Conservation (phyloP, 108 stramenopile genomes). For the Fragilariopsis cylindrus region DNA sequence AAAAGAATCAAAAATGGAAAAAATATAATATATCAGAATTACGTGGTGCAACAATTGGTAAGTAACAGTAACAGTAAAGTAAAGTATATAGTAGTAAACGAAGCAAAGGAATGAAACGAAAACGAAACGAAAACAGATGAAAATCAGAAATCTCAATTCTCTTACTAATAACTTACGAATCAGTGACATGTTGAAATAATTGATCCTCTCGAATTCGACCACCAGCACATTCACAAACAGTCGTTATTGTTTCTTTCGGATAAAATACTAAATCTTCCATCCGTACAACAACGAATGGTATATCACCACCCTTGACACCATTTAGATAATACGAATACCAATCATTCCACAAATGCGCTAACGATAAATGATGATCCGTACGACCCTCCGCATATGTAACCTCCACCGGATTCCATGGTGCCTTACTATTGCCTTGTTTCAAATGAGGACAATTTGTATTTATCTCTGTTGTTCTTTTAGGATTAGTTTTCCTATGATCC, state of each 20-base stretch:
- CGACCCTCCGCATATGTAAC: slow-evolving; percentile 55
- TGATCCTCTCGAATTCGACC: slow-evolving; percentile 60
- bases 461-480: neutral
- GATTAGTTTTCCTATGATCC: slow-evolving; percentile 28
- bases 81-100: too few species aligned
- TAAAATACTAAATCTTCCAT: slow-evolving; percentile 71
- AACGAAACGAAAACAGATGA: too few species aligned
- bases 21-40: too few species aligned
- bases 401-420: slow-evolving; percentile 61
- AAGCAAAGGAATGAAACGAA: too few species aligned
- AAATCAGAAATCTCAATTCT: too few species aligned
- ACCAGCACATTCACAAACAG: slow-evolving; percentile 79
- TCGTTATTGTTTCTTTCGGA: slow-evolving; percentile 45
- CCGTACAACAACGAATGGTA: slow-evolving; percentile 60
- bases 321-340: slow-evolving; percentile 73
- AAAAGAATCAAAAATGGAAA: too few species aligned
- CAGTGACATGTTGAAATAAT: slow-evolving; percentile 54
- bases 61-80: too few species aligned
- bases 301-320: slow-evolving; percentile 21
- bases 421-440: slow-evolving; percentile 14
- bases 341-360: slow-evolving; percentile 79
- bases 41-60: too few species aligned
- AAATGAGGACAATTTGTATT: slow-evolving; percentile 66
- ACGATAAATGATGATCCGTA: slow-evolving; percentile 45
- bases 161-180: neutral